Percentiles rank a stretch among this genome's conserved stretches.
Evolutionary conservation across 441 rosid species (phyloP).

Genomic region (Adansonia madagascariensis): DNA sequence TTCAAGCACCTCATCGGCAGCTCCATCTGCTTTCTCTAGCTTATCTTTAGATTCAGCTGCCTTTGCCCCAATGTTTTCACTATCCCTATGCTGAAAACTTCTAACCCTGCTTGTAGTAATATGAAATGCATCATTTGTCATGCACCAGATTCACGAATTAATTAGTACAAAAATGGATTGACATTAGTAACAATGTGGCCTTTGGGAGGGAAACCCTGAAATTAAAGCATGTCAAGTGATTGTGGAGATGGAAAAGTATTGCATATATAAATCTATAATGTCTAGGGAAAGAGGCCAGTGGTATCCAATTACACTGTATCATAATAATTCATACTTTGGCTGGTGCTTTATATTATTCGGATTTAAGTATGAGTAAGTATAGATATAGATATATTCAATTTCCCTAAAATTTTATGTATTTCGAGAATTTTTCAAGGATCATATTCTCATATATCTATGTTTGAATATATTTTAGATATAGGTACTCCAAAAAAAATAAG

Average conservation of each 20-base stretch:
- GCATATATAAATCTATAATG: background rate
- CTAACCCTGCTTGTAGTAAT: slow-evolving; percentile 40
- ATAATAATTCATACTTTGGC: background rate
- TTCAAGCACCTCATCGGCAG: slow-evolving; percentile 34
- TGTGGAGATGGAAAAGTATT: too few relatives aligned
- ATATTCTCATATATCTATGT: too few relatives aligned
- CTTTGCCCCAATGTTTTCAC: slow-evolving; percentile 34
- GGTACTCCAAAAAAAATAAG: too few relatives aligned
- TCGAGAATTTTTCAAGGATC: too few relatives aligned
- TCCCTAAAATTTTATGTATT: too few relatives aligned
- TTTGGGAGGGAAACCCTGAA: background rate
- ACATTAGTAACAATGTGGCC: too few relatives aligned
- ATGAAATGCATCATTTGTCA: background rate
- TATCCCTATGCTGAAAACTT: slow-evolving; percentile 41
- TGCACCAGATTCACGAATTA: background rate
- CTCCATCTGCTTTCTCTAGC: slow-evolving; percentile 35
- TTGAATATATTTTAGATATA: too few relatives aligned
- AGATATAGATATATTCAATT: too few relatives aligned
- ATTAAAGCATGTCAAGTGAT: background rate
- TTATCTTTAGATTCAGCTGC: slow-evolving; percentile 32
- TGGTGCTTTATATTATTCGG: too few relatives aligned
- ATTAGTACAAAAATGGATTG: background rate
- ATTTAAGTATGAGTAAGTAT: too few relatives aligned
- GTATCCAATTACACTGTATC: background rate
- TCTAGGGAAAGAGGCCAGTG: background rate